Base-by-base conservation (phyloP, 345 rosid genomes). In the Hibiscus trionum region DNA sequence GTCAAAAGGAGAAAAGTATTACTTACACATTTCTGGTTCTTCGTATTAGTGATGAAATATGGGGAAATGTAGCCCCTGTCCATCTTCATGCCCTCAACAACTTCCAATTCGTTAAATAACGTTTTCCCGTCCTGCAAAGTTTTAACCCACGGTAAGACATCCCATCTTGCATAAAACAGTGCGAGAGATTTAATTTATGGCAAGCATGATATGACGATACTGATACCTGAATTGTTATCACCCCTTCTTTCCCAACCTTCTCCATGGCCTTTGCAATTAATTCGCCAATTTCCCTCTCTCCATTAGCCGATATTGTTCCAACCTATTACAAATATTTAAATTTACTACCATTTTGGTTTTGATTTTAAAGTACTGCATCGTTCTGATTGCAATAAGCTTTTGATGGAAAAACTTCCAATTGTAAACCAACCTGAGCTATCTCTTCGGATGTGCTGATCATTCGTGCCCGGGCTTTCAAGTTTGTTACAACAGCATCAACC, bases 251-350 rank as follows among this genome's bases (percentile, higher is more conserved):
- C 74, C 99, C 99, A 4, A 93, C 99, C 76, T 91, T 93, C 79
- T 96, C 99, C 95, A 96, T 96, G 29, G 99, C 99, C 74, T 93
- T 93, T n/a, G 99, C 99, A 62, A 96, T 96, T 66, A 96, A 74
- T 70, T 96, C 98, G 39, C 99, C 99, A 69, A 96, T 96, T 80
- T 96, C 99, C 55, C 96, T 87, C 73, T 96, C 99, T 12, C 99
- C 99, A 82, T 96, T 96, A 52, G 99, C 88, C 24, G 99, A 96
- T 69, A 93, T 93, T 27, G 98, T 96, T 68, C 99, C 99, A 79
- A 96, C 99, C 88, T 90, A 79, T 47, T 24, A 53, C 27, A 63
- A 26, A 63, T 12, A 75, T 4, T 60, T 55, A 10, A 16, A 14
- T 17, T 57, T 19, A 49, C 71, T 9, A 47, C 1, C 71, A 47